Base-by-base conservation (phyloP, 139 green algal genomes). In the Raphidocelis subcapitata region DNA sequence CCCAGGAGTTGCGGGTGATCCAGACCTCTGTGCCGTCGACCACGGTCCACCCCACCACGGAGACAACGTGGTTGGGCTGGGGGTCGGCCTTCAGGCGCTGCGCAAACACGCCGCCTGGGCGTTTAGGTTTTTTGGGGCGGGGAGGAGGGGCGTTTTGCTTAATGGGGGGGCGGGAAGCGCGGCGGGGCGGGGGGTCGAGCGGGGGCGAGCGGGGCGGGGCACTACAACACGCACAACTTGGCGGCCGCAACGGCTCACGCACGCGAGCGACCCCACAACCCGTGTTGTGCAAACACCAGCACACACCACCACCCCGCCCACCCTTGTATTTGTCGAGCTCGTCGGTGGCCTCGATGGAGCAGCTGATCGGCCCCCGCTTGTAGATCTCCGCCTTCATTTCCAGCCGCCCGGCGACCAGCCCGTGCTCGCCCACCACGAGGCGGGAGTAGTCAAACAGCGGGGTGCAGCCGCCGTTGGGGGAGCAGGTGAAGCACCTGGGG, bases 351-450 rank as follows among this genome's bases (percentile, higher is more conserved):
- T 89, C 78, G 65, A 98, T 94, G 73, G 73, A 83, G 76, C 93
- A 97, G 49, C 74, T 77, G 78, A 98, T 96, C 69, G 94, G 94
- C 5, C 94, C 94, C 2, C 92, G 83, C 21, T 79, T 62, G 3
- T 79, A 85, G 57, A 98, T 92, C 84, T 98, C 93, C 0, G 87
- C 87, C 85, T 92, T 97, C 85, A 97, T 97, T 12, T 81, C 67
- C 1, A 65, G 21, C 0, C 29, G 3, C n/a, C 82, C 82, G 24
- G 10, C 18, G 24, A 61, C 24, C 10, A 14, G 5, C 10, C 54
- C 54, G 54, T 61, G 54, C 41, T 49, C 41, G 12, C 41, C 8
- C 41, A 49, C 41, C 41, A 49, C 41, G 41, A 12, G 41, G 41
- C 41, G 41, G 41, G 41, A 49, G 41, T 12, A 49, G 41, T 20